Base-by-base conservation (phyloP, 2,329 filamentous ascomycete species). In the Clarireedia hainanense region DNA sequence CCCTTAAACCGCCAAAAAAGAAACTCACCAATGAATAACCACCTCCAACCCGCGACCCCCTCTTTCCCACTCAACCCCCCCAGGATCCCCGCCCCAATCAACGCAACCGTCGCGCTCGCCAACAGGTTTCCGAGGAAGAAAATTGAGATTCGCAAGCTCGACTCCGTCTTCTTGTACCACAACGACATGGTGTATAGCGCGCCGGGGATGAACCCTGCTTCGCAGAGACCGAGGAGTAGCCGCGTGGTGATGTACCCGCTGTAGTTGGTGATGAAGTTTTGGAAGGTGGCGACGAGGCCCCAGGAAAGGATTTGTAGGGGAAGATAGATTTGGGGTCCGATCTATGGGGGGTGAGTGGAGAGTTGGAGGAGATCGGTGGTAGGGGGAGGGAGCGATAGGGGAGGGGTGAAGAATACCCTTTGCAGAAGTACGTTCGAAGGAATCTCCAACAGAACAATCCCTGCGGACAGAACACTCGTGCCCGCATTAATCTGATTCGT, bases 181-280 rank as follows among this genome's bases (percentile, higher is more conserved):
- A 74, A 79, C 1, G 74, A 78, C n/a, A 83, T 69, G 40, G 80
- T 71, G 37, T 76, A 72, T 12, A 80, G 64, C 2, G 79, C 74
- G 20, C 77, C 78, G 0, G 78, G 78, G 3, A 76, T 75, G 58
- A 80, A 79, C 1, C 76, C 76, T 24, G 76, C 72, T 61, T 80
- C 77, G 24, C 79, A 66, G 3, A 75, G 71, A 52, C 78, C 79
- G 7, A 81, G 69, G 23, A 80, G 63, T 42, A 79, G 72, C 2
- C 78, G 70, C 2, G 79, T 70, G 5, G 70, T 74, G 1, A 81
- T 68, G 0, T 82, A 68, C 2, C 76, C 74, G 1, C 70, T 67
- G 59, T 76, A 80, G 47, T 64, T 73, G 6, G 77, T 68, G 45
- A 77, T 72, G 2, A 70, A 70, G 2, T 75, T 74, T 75, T 82